Percentiles rank a stretch among this genome's conserved stretches.
phyloP scores from a whole-genome alignment of 371 early-diverging fungal species.

The Mucor plumbeus region DNA sequence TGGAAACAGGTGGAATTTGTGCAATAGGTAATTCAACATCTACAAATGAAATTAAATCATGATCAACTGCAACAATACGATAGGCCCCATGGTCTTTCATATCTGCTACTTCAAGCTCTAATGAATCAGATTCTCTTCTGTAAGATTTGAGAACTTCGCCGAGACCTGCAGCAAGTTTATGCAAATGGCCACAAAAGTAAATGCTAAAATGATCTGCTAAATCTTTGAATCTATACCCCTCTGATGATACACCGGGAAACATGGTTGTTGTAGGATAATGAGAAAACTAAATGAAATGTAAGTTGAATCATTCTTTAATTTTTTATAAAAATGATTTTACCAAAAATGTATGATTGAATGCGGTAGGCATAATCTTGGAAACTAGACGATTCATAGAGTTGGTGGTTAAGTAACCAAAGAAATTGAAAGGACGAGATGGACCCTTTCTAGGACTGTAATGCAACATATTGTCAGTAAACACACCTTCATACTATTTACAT shows the following conservation, averaged over 20 bases:
- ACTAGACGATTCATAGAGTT: conserved; percentile 75
- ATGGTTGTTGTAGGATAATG: conserved; percentile 90
- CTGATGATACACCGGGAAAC: conserved; percentile 66
- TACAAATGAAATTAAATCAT: conserved; percentile 84
- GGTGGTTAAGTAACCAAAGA: conserved; percentile 85
- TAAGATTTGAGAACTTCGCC: conserved; percentile 73
- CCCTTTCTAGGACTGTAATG: conserved; percentile 71
- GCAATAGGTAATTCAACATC: conserved; percentile 71
- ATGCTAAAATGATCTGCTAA: conserved; percentile 67
- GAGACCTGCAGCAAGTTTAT: conserved; percentile 72
- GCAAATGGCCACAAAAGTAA: conserved; percentile 90
- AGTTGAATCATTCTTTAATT: background rate
- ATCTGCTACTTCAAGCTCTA: conserved; percentile 89
- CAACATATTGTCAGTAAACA: no score
- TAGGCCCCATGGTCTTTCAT: conserved; percentile 86
- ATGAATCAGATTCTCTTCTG: conserved; percentile 57
- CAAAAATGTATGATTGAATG: conserved; percentile 71
- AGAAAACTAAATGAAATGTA: conserved; percentile 47
- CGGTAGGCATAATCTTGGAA: conserved; percentile 36
- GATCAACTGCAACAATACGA: conserved; percentile 86
- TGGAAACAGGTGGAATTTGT: conserved; percentile 49
- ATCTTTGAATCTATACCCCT: conserved; percentile 65
- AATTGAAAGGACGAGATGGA: conserved; percentile 86
- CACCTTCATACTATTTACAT: no score
- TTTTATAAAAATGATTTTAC: conserved; percentile 10